These are phyloP conservation scores for Tardiomyces depauwii DNA, from an alignment of 1,139 yeast genomes.

Conservation along the genomic window DNA sequence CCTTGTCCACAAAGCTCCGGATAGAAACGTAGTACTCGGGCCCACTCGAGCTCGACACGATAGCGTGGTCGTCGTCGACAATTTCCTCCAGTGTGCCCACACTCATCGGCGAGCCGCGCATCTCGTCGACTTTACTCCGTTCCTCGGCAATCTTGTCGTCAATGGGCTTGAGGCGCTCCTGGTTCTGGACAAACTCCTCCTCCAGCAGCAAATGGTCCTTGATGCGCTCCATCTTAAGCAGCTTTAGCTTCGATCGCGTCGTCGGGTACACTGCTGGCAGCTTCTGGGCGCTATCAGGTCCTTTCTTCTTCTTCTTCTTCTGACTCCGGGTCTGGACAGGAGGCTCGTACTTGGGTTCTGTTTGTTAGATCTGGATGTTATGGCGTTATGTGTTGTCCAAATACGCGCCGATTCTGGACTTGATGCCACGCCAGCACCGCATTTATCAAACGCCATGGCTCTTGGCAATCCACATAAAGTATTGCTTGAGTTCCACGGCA, in stretches of 20 bases:
- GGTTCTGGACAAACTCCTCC: constrained; percentile 92
- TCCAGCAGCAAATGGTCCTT: constrained; percentile 91
- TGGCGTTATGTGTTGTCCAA: too few relatives aligned
- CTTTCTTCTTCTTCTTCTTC: constrained; percentile 65
- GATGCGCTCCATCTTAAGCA: constrained; percentile 87
- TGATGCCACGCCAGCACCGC: too few relatives aligned
- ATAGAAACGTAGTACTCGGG: constrained; percentile 96
- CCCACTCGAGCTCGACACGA: constrained; percentile 91
- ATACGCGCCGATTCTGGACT: too few relatives aligned
- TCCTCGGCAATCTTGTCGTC: constrained; percentile 97
- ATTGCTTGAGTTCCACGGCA: too few relatives aligned
- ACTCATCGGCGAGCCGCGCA: constrained; percentile 94
- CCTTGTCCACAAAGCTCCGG: constrained; percentile 96
- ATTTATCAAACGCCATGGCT: too few relatives aligned
- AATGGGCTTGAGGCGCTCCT: constrained; percentile 90
- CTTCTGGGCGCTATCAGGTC: constrained; percentile 80
- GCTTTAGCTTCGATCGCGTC: constrained; percentile 84
- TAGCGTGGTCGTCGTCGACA: constrained; percentile 97
- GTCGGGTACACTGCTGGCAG: constrained; percentile 85
- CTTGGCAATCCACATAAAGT: too few relatives aligned
- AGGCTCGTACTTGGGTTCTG: constrained; percentile 94
- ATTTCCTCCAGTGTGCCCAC: constrained; percentile 95
- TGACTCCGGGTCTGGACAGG: constrained; percentile 94
- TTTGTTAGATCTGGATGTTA: constrained; percentile 6
- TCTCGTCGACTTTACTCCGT: constrained; percentile 85